phyloP scores from a whole-genome alignment of 495 filamentous ascomycete species.

The Xylaria longipes region DNA sequence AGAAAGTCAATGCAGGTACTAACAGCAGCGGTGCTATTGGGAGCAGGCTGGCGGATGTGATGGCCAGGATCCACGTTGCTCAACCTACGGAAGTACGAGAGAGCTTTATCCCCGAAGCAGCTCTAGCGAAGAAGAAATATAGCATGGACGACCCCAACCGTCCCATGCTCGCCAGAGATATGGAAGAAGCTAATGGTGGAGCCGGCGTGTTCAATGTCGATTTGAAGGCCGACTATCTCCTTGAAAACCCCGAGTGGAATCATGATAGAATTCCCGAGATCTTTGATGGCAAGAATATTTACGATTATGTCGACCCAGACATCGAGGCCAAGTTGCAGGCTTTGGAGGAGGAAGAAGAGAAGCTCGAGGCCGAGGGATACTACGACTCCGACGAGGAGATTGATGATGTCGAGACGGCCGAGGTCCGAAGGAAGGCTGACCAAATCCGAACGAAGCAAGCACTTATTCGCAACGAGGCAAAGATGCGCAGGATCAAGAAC shows the following conservation, averaged over 20 bases:
- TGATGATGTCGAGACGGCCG: constrained; percentile 84
- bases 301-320: constrained; percentile 95
- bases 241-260: constrained; percentile 90
- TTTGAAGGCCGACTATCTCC: constrained; percentile 81
- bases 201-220: constrained; percentile 95
- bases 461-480: constrained; percentile 87
- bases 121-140: constrained; percentile 82
- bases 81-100: constrained; percentile 81
- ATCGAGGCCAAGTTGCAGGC: constrained; percentile 90
- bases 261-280: constrained; percentile 94
- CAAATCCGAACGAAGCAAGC: constrained; percentile 91
- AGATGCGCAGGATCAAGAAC: constrained; percentile 93
- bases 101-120: constrained; percentile 86
- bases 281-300: constrained; percentile 92
- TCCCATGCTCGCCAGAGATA: constrained; percentile 77
- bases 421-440: constrained; percentile 88
- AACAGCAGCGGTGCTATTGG: constrained; percentile 73
- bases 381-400: constrained; percentile 62
- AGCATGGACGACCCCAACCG: constrained; percentile 86
- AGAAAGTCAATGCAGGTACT: constrained; percentile 92
- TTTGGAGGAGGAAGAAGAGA: constrained; percentile 93
- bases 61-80: constrained; percentile 93
- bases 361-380: constrained; percentile 67
- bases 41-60: constrained; percentile 83
- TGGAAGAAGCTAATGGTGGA: constrained; percentile 92